phyloP scores from a whole-genome alignment of 139 green algal species.

The Monoraphidium neglectum region DNA sequence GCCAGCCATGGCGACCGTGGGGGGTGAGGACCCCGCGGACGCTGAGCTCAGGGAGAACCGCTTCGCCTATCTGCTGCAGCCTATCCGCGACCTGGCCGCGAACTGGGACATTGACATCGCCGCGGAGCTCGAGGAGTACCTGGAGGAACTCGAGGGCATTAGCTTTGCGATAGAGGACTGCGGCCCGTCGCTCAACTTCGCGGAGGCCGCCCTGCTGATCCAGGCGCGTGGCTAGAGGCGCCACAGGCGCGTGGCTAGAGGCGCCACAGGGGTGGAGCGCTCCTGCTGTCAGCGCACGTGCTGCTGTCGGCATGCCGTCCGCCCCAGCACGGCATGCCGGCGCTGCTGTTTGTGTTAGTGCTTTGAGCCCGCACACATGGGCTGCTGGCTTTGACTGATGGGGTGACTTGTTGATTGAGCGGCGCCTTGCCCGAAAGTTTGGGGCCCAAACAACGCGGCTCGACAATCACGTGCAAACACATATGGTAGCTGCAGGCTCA shows the following conservation, averaged over 20 bases:
- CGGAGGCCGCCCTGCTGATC: conserved; percentile 71
- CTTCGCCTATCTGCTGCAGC: conserved; percentile 78
- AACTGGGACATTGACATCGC: conserved; percentile 91
- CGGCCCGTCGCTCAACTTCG: conserved; percentile 75
- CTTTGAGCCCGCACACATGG: too few species aligned
- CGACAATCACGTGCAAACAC: too few species aligned
- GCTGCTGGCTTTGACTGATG: too few species aligned
- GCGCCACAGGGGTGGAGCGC: too few species aligned
- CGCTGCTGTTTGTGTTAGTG: too few species aligned
- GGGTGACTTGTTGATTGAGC: not conserved
- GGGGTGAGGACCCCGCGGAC: conserved; percentile 18
- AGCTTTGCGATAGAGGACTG: conserved; percentile 72
- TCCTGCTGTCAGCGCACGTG: not conserved
- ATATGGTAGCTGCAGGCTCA: too few species aligned
- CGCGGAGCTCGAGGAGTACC: conserved; percentile 85
- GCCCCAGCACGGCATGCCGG: too few species aligned
- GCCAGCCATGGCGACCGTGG: conserved; percentile 1
- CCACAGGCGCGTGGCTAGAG: too few species aligned
- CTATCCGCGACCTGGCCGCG: conserved; percentile 80
- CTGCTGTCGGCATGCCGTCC: too few species aligned
- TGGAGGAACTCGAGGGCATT: conserved; percentile 73
- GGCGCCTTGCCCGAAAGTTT: too few species aligned
- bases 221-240: conserved; percentile 8
- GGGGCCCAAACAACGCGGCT: too few species aligned
- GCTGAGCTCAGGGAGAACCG: conserved; percentile 42